These are phyloP conservation scores for Dianthus caryophyllus DNA, from an alignment of 148 eudicot species.

Conservation along the genomic window DNA sequence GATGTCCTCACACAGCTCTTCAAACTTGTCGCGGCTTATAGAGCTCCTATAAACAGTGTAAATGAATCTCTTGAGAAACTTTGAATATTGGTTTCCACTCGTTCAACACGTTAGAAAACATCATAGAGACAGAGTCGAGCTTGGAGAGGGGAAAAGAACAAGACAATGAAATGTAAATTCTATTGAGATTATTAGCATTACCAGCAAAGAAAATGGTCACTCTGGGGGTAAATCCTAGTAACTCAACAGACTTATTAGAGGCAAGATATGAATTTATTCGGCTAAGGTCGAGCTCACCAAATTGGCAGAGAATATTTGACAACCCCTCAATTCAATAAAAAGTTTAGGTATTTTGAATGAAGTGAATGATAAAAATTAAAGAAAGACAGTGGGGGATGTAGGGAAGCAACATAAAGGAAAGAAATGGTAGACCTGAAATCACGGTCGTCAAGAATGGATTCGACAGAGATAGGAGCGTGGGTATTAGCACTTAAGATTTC, in stretches of 20 bases:
- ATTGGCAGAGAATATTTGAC: too few relatives aligned
- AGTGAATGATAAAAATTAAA: too few relatives aligned
- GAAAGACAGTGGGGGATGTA: too few relatives aligned
- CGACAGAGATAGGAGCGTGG: slow-evolving; percentile 87
- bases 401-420: too few relatives aligned
- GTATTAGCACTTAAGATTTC: slow-evolving; percentile 95
- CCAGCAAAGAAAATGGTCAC: not conserved
- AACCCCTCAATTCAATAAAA: too few relatives aligned
- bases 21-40: slow-evolving; percentile 91
- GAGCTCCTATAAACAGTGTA: slow-evolving; percentile 58
- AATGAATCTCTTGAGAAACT: slow-evolving; percentile 1
- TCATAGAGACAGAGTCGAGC: too few relatives aligned
- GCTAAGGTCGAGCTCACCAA: too few relatives aligned
- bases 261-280: not conserved
- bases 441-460: slow-evolving; percentile 86
- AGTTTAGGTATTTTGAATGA: too few relatives aligned
- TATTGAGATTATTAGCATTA: not conserved
- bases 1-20: slow-evolving; percentile 77
- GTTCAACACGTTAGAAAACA: not conserved
- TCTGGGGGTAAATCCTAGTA: not conserved
- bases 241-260: not conserved
- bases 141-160: not conserved
- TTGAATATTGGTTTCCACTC: not conserved
- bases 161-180: not conserved
- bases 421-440: slow-evolving; percentile 99